Evolutionary conservation across 2,329 filamentous ascomycete genomes (phyloP), one percentile per base, ranked within the genome.

Genomic region (Sclerotinia borealis): DNA sequence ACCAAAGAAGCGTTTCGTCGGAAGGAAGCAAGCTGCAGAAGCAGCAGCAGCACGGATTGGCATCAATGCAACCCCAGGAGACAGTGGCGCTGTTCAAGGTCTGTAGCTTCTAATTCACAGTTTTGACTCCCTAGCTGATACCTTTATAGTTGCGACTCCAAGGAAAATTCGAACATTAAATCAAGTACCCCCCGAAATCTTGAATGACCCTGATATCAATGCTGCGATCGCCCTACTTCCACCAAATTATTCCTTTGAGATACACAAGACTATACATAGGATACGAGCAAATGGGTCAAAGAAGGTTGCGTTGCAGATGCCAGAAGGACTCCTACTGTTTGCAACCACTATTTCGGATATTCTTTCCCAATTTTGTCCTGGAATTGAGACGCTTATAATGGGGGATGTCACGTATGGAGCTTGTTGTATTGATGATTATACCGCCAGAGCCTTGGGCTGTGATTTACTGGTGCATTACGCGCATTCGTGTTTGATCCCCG

Each of bases 381-480:
- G 90, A 1, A 89, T 90, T 47, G 91, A 96, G 75, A 98, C 93
- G 2, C 81, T 98, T 61, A 99, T 99, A 76, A 99, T 99, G 95
- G 95, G 95, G 66, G 95, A 99, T 75, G 95, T 99, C 49, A 99
- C 95, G 1, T 99, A 99, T 75, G 95, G 95, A 67, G 95, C 95
- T 27, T 99, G 95, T 80, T 99, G 95, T 74, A 97, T 99, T 71
- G 95, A 99, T 75, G 95, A 99, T 78, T 99, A 96, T 78, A 99
- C 95, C 0, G 96, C 95, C 1, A 83, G 93, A 50, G 95, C 96
- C 0, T 83, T 99, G 27, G 95, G 92, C 1, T 99, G 95, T 75
- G 95, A 99, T 71, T 80, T 99, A 8, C 82, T 99, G 11, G 91
- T 99, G 1, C 95, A 99, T 78, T 99, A 99, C 74, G 95, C 95